These are phyloP conservation scores for Bondarzewia mesenterica DNA, from an alignment of 1,284 basidiomycete species.

Conservation along the genomic window DNA sequence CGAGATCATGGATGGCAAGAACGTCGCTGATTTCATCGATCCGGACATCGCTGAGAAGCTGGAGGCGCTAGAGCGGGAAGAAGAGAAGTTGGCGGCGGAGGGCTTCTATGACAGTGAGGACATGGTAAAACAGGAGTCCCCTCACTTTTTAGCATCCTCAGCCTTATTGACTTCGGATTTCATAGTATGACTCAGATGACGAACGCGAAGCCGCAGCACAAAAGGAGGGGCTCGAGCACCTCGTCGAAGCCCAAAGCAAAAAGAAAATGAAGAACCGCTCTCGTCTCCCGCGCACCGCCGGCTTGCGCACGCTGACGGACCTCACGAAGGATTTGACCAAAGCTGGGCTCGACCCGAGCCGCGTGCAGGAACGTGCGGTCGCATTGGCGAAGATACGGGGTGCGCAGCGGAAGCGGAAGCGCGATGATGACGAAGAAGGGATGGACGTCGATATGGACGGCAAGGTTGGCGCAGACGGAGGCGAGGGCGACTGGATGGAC, in stretches of 20 bases:
- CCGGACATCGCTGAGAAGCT: slow-evolving; percentile 97
- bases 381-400: slow-evolving; percentile 76
- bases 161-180: background rate
- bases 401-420: slow-evolving; percentile 56
- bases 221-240: slow-evolving; percentile 62
- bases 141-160: background rate
- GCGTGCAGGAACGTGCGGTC: slow-evolving; percentile 82
- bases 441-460: slow-evolving; percentile 34
- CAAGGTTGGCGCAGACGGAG: slow-evolving; percentile 38
- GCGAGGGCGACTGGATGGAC: slow-evolving; percentile 45
- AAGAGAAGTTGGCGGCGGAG: slow-evolving; percentile 88
- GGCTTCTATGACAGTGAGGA: slow-evolving; percentile 93
- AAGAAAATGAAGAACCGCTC: slow-evolving; percentile 85
- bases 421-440: slow-evolving; percentile 43
- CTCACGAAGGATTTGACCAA: slow-evolving; percentile 77
- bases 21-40: slow-evolving; percentile 98
- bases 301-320: slow-evolving; percentile 81
- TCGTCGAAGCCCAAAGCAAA: slow-evolving; percentile 77
- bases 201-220: slow-evolving; percentile 74
- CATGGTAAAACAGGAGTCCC: slow-evolving; percentile 42
- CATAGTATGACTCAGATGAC: slow-evolving; percentile 84
- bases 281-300: slow-evolving; percentile 80
- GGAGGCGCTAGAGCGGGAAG: slow-evolving; percentile 94
- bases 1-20: slow-evolving; percentile 98
- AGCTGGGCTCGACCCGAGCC: slow-evolving; percentile 85